Evolutionary conservation across 176 grass and related monocot genomes (phyloP).

Genomic region (Bonia amplexicaulis): DNA sequence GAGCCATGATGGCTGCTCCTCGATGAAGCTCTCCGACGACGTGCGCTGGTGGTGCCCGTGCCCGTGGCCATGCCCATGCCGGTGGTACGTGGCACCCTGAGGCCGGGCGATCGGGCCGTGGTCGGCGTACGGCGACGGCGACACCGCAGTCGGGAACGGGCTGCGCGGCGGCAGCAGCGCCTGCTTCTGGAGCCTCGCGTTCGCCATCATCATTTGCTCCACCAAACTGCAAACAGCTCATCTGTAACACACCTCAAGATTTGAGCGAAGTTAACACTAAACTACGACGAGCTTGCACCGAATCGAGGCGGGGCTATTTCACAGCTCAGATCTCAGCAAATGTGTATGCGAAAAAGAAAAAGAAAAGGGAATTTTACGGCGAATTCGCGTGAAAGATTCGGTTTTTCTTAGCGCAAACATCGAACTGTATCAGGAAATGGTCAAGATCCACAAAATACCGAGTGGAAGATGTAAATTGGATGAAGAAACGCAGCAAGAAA

Average conservation of each 20-base stretch:
- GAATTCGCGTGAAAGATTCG: slow-evolving; percentile 37
- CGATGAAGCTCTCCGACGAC: slow-evolving; percentile 88
- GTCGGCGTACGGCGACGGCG: slow-evolving; percentile 40
- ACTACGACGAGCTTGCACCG: slow-evolving; percentile 3
- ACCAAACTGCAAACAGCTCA: slow-evolving; percentile 27
- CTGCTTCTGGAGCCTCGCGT: slow-evolving; percentile 48
- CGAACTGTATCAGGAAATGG: neutral
- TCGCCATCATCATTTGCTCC: slow-evolving; percentile 43
- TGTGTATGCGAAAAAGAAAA: neutral
- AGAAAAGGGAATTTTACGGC: neutral
- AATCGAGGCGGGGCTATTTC: neutral
- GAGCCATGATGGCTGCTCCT: slow-evolving; percentile 94
- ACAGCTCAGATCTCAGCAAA: slow-evolving; percentile 30
- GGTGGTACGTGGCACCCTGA: slow-evolving; percentile 37
- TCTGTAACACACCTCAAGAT: slow-evolving; percentile 15
- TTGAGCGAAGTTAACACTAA: slow-evolving; percentile 12
- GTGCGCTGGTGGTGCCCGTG: slow-evolving; percentile 63
- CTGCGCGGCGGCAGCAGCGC: slow-evolving; percentile 75
- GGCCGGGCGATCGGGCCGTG: slow-evolving; percentile 50
- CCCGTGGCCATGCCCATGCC: slow-evolving; percentile 26
- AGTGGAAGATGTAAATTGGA: neutral
- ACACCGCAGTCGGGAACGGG: slow-evolving; percentile 51
- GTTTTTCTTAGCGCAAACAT: slow-evolving; percentile 2
- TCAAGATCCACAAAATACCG: slow-evolving; percentile 13
- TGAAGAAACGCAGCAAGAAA: neutral